Evolutionary conservation across 208 protist genomes (phyloP).

Genomic region (Borovskyia barvae): DNA sequence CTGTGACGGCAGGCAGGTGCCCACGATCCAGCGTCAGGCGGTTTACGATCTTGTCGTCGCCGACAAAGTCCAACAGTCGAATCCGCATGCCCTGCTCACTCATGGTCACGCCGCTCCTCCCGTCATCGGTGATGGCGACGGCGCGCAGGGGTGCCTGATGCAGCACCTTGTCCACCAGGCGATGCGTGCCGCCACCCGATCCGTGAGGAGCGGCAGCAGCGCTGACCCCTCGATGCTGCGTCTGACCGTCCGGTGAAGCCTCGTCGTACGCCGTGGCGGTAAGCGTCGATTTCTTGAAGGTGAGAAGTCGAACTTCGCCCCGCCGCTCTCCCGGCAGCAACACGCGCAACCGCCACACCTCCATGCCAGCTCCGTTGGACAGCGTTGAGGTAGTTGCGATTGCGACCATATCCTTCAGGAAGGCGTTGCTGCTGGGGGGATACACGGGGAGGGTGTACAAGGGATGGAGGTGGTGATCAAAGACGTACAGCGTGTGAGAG

Average conservation of each 20-base stretch:
- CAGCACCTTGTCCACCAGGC: slow-evolving; percentile 24
- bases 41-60: slow-evolving; percentile 30
- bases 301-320: slow-evolving; percentile 46
- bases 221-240: too few species aligned
- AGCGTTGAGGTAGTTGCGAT: slow-evolving; percentile 26
- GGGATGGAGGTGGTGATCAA: slow-evolving; percentile 26
- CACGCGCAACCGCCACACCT: slow-evolving; percentile 29
- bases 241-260: background rate
- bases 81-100: slow-evolving; percentile 56
- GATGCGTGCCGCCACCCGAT: slow-evolving; percentile 16
- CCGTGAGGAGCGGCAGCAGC: too few species aligned
- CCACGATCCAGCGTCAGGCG: slow-evolving; percentile 39
- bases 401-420: slow-evolving; percentile 37
- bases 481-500: slow-evolving; percentile 30
- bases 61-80: slow-evolving; percentile 45
- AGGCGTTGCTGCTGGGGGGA: slow-evolving; percentile 28
- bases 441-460: slow-evolving; percentile 19
- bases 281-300: slow-evolving; percentile 24
- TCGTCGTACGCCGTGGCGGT: slow-evolving; percentile 8
- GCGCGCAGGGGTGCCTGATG: slow-evolving; percentile 43
- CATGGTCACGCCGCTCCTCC: slow-evolving; percentile 53
- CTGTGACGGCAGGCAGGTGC: slow-evolving; percentile 23
- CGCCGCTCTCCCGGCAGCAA: slow-evolving; percentile 42
- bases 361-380: slow-evolving; percentile 22
- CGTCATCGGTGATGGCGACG: slow-evolving; percentile 60